A percentile compares a stretch with the other conserved stretches of the same genome.
Conservation (phyloP, 2,329 filamentous ascomycete species). For the Westerdykella ornata region DNA sequence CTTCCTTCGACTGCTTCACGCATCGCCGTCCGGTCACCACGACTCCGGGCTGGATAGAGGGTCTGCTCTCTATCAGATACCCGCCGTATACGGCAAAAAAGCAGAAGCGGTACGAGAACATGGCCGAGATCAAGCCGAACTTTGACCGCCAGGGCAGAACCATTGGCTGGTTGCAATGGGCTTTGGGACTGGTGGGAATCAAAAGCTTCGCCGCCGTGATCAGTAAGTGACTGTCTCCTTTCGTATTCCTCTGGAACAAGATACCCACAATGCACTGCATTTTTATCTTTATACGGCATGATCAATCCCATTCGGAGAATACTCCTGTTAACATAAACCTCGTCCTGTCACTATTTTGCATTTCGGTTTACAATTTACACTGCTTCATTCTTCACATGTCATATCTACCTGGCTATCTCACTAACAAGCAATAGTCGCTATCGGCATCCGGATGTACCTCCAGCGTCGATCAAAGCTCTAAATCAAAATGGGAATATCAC, state of each 20-base stretch:
- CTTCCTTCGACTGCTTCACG: constrained; percentile 63
- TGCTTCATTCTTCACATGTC: not conserved
- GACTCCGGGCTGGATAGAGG: constrained; percentile 62
- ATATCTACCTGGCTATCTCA: not conserved
- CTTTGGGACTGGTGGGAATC: constrained; percentile 24
- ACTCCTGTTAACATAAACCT: no score
- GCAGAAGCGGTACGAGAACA: constrained; percentile 45
- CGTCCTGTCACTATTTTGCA: no score
- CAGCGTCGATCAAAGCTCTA: constrained; percentile 26
- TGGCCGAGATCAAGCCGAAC: constrained; percentile 50
- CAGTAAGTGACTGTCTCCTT: constrained; percentile 24
- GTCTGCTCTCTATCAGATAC: constrained; percentile 59
- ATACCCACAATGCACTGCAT: not conserved
- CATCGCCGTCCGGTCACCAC: constrained; percentile 56
- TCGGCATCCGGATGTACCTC: constrained; percentile 24
- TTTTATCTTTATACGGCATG: not conserved
- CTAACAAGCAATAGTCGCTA: constrained; percentile 23
- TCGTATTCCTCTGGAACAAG: not conserved
- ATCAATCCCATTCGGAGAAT: not conserved
- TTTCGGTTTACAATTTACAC: not conserved
- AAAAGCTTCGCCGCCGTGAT: constrained; percentile 27
- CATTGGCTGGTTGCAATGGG: constrained; percentile 31
- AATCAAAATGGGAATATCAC: not conserved
- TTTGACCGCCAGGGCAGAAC: constrained; percentile 53
- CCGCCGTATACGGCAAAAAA: constrained; percentile 54